Conservation (phyloP, 768 basidiomycete species). For the Exsudoporus frostii region DNA sequence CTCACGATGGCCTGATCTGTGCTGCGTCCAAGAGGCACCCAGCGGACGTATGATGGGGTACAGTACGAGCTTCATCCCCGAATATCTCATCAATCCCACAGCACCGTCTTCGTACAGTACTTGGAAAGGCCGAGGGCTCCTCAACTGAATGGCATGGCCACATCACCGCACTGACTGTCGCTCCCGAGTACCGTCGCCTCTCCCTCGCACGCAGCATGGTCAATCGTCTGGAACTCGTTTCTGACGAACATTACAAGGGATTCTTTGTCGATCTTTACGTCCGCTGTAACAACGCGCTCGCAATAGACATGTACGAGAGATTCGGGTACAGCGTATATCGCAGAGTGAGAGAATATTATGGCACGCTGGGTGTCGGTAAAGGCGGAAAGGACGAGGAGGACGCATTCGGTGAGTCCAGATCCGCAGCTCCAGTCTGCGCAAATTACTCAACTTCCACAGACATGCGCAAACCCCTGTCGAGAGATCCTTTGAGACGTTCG, state of each 20-base stretch:
- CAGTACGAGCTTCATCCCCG: slow-evolving; percentile 48
- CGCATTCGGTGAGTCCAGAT: slow-evolving; percentile 72
- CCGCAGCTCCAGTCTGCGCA: not conserved
- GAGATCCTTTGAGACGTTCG: slow-evolving; percentile 59
- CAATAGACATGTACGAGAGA: slow-evolving; percentile 89
- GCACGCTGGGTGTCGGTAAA: slow-evolving; percentile 68
- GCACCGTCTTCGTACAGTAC: slow-evolving; percentile 47
- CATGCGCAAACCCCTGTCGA: slow-evolving; percentile 72
- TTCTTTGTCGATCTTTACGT: slow-evolving; percentile 97
- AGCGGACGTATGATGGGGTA: slow-evolving; percentile 90
- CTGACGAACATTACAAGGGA: slow-evolving; percentile 74
- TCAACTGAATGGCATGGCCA: slow-evolving; percentile 86
- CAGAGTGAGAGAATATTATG: slow-evolving; percentile 88
- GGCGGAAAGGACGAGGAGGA: slow-evolving; percentile 84
- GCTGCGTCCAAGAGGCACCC: slow-evolving; percentile 78
- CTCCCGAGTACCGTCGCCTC: slow-evolving; percentile 88
- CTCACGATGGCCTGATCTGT: slow-evolving; percentile 89
- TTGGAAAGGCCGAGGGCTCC: slow-evolving; percentile 89
- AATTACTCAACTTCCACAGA: slow-evolving; percentile 31
- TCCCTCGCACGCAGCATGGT: slow-evolving; percentile 87
- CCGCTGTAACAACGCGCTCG: slow-evolving; percentile 79
- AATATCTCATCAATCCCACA: slow-evolving; percentile 5
- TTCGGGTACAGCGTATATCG: slow-evolving; percentile 93
- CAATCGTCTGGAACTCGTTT: slow-evolving; percentile 79
- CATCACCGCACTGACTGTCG: slow-evolving; percentile 91